Conservation (phyloP, 1,284 basidiomycete species). For the Ceratobasidium sp. region DNA sequence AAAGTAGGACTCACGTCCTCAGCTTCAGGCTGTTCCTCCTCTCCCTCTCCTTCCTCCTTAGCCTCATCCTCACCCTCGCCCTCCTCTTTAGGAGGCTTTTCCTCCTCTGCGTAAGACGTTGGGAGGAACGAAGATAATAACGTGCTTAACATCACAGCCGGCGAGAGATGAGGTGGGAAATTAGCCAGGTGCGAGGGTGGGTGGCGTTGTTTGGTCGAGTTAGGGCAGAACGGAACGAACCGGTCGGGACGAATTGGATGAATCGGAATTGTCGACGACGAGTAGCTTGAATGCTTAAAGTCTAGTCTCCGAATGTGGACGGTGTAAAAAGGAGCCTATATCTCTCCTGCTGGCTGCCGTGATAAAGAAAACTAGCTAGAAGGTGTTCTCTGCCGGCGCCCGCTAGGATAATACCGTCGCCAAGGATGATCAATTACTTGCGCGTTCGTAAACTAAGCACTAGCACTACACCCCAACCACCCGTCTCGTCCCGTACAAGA, state of each 20-base stretch:
- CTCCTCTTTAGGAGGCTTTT: slow-evolving; percentile 60
- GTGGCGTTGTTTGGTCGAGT: slow-evolving; percentile 16
- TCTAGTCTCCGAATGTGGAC: too few species aligned
- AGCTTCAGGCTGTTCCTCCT: slow-evolving; percentile 76
- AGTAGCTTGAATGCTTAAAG: neutral
- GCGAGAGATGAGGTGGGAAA: slow-evolving; percentile 15
- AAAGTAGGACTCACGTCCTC: slow-evolving; percentile 76
- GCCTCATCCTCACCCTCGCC: too few species aligned
- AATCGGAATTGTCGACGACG: slow-evolving; percentile 13
- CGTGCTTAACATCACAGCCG: slow-evolving; percentile 56
- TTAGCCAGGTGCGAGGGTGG: too few species aligned
- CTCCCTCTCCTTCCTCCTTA: slow-evolving; percentile 62
- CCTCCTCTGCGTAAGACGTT: slow-evolving; percentile 55
- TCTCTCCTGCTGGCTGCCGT: too few species aligned
- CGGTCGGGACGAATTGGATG: slow-evolving; percentile 25
- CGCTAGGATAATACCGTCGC: too few species aligned
- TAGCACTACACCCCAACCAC: neutral
- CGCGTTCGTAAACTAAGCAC: neutral
- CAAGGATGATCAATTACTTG: too few species aligned
- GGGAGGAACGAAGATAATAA: slow-evolving; percentile 76
- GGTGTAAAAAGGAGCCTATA: too few species aligned
- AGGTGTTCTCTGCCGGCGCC: too few species aligned
- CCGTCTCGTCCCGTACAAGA: slow-evolving; percentile 9
- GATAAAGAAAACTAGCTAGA: too few species aligned
- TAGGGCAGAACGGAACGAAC: too few species aligned